Conservation (phyloP, 306 rosid genomes). For the Abrus precatorius region DNA sequence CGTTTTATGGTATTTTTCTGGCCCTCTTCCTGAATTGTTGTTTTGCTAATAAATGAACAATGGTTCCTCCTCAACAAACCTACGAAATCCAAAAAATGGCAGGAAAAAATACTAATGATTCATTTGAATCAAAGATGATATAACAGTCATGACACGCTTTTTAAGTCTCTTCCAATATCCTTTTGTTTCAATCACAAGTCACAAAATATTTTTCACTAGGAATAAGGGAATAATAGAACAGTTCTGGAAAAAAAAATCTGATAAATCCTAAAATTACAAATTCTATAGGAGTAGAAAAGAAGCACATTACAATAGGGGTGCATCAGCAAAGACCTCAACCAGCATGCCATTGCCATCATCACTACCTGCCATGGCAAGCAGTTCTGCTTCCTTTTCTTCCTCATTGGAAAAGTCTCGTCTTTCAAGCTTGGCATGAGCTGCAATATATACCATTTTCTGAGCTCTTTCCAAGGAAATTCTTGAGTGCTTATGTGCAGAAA, state of each 20-base stretch:
- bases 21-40: conserved; percentile 36
- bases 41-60: conserved; percentile 43
- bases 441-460: conserved; percentile 81
- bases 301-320: conserved; percentile 84
- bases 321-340: conserved; percentile 80
- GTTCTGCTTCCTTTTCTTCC: conserved; percentile 82
- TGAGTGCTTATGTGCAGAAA: conserved; percentile 70
- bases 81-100: conserved; percentile 50
- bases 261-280: conserved; percentile 65
- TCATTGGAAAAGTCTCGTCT: conserved; percentile 76
- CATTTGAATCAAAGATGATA: conserved; percentile 55
- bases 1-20: conserved; percentile 8
- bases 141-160: conserved; percentile 54
- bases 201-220: conserved; percentile 51
- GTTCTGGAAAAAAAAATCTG: conserved; percentile 68
- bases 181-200: conserved; percentile 52
- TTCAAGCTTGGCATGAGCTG: conserved; percentile 89
- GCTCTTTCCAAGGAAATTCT: conserved; percentile 74
- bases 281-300: conserved; percentile 68
- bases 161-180: conserved; percentile 56
- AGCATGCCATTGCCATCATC: conserved; percentile 82
- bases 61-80: conserved; percentile 36
- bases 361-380: conserved; percentile 64
- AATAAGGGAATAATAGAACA: conserved; percentile 43
- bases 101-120: conserved; percentile 42